These are phyloP conservation scores for Hericium rajendrae DNA, from an alignment of 768 basidiomycete genomes.

Conservation along the genomic window DNA sequence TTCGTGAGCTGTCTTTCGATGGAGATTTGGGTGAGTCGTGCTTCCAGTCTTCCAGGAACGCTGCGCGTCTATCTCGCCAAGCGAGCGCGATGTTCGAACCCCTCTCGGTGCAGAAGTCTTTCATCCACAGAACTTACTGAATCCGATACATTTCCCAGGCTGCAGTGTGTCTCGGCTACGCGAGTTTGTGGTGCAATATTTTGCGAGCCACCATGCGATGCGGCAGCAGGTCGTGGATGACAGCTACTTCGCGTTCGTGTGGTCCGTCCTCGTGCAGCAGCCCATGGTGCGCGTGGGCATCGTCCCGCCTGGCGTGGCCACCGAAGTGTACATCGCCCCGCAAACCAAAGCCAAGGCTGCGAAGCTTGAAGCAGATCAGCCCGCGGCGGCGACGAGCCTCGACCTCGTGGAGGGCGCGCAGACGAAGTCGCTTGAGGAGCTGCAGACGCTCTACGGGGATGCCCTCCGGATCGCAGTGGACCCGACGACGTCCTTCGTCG, in stretches of 20 bases:
- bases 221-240: constrained; percentile 59
- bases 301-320: constrained; percentile 46
- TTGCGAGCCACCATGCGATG: constrained; percentile 26
- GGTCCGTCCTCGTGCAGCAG: constrained; percentile 70
- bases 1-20: constrained; percentile 83
- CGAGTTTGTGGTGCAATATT: constrained; percentile 63
- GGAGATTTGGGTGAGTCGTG: constrained; percentile 73
- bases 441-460: constrained; percentile 50
- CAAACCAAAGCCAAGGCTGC: constrained; percentile 59
- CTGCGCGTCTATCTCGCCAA: not conserved
- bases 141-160: constrained; percentile 34
- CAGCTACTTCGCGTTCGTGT: constrained; percentile 69
- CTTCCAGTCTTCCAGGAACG: not conserved
- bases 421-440: constrained; percentile 42
- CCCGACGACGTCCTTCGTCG: constrained; percentile 62
- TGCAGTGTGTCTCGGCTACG: constrained; percentile 63
- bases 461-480: constrained; percentile 66
- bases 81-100: constrained; percentile 11
- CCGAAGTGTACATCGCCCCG: constrained; percentile 73
- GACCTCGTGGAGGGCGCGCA: constrained; percentile 47
- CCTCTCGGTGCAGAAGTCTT: not conserved
- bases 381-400: constrained; percentile 32
- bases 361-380: constrained; percentile 37
- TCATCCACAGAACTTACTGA: not conserved
- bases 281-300: constrained; percentile 70